Conservation (phyloP, 768 basidiomycete species). For the Psilocybe cyanescens region DNA sequence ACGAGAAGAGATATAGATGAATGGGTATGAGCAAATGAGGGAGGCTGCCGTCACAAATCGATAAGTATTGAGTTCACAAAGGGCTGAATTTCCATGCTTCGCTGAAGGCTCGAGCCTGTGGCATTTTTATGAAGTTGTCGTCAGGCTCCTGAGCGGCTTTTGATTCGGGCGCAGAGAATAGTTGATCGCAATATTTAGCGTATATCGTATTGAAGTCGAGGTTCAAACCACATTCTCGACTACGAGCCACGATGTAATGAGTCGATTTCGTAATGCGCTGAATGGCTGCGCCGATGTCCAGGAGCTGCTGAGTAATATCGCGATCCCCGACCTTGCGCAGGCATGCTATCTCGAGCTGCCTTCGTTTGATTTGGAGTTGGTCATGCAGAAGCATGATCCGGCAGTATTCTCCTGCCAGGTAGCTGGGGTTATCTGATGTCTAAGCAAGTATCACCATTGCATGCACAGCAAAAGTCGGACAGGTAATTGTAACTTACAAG, state of each 20-base stretch:
- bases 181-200: background rate
- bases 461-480: background rate
- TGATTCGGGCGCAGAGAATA: background rate
- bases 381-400: background rate
- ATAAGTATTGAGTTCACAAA: background rate
- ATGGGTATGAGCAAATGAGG: too few species aligned
- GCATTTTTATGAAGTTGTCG: slow-evolving; percentile 1
- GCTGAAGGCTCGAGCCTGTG: background rate
- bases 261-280: background rate
- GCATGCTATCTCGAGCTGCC: background rate
- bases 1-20: too few species aligned
- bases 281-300: background rate
- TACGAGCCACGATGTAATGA: background rate
- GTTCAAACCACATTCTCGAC: background rate
- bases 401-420: background rate
- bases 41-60: too few species aligned
- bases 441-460: background rate
- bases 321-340: background rate
- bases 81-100: slow-evolving; percentile 1
- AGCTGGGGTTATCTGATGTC: background rate
- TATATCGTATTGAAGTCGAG: background rate
- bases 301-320: background rate
- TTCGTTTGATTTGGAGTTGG: background rate
- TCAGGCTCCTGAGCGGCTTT: background rate
- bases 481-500: background rate